Base-by-base conservation (phyloP, 2,329 filamentous ascomycete genomes). In the Thielaviopsis euricoi region DNA sequence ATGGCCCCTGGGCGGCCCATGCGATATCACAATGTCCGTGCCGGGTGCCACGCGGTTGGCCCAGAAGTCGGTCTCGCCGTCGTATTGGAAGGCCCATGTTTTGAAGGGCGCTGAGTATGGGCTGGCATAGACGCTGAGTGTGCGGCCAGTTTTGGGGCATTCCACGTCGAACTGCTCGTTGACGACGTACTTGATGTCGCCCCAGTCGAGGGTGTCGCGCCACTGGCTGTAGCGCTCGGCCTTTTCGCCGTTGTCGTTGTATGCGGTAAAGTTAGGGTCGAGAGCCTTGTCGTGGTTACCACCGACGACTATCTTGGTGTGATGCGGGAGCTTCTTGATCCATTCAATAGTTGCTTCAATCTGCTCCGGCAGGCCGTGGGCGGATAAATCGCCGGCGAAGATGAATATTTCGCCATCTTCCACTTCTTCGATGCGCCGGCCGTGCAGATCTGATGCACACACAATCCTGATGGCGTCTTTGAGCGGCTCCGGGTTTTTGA, bases 101-200 rank as follows among this genome's bases (percentile, higher is more conserved):
- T 69, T 71, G 43, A 69, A 59, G 7, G 62, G 61, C 1, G 65
- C 63, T 2, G 71, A 66, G 6, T 59, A 54, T 0, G 71, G 71
- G 55, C 69, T 72, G 7, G 50, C 58, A 37, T 60, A 60, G 1
- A 60, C 55, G 5, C 12, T 53, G 15, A 61, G 26, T 3, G 10
- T 26, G 23, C 60, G 60, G 3, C 25, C 55, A 29, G 37, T 64
- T 17, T 9, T 17, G 21, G 13, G 5, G 65, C 90, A 83, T 9
- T 77, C 74, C 9, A 93, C 74, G 1, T 79, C 82, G 4, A 85
- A 70, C 52, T 78, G 73, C 37, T 78, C 76, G 64, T 86, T 83
- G 69, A 94, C 80, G 2, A 95, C 79, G 68, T 95, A 95, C 64
- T 82, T 75, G 53, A 95, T 72, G 50, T 75, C 75, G 56, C 78